Base-by-base conservation (phyloP, 441 rosid genomes). In the Bruguiera hainesii region DNA sequence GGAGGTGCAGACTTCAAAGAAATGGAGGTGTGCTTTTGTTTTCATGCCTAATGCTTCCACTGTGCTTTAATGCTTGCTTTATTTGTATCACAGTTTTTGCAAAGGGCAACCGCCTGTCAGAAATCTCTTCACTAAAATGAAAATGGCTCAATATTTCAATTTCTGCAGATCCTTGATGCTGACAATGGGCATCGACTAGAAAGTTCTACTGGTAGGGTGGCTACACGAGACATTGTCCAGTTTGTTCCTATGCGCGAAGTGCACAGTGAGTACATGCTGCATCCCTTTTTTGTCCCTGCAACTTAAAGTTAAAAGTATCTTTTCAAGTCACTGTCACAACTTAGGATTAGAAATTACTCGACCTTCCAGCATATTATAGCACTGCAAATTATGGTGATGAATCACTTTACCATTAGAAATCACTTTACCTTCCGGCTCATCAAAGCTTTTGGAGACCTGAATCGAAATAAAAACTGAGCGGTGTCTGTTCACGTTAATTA, bases 21-120 rank as follows among this genome's bases (percentile, higher is more conserved):
- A 82, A 93, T 93, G 98, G 97, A 93, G 98, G 96, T 92, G 90
- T 96, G 98, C 90, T 78, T 96, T 95, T 56, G 93, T 92, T 56
- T 71, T 92, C 6, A 81, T 21, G 18, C 11, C 46, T 37, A 37
- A 37, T 37, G 46, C 15, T 9, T 33, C 9, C 25, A 28, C 25
- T 8, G 4, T 33, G 6, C 46, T 15, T n/a, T n/a, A 42, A 37
- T 7, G 35, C 10, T 61, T 33, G 6, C 37, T 33, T 33, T 7
- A 33, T 7, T 33, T 33, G 90, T 90, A 19, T 88, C 97, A 4
- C 76, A 7, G 37, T 33, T 33, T 33, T 33, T 88, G 92, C 82
- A 75, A 61, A 89, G 86, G 69, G 84, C 48, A 42, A 13, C 48
- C 33, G 37, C 52, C 9, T n/a, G 26, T 51, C 28, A 3, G 53